Conservation (phyloP, 805 yeast genomes). For the Sugiyamaella valdiviana region DNA sequence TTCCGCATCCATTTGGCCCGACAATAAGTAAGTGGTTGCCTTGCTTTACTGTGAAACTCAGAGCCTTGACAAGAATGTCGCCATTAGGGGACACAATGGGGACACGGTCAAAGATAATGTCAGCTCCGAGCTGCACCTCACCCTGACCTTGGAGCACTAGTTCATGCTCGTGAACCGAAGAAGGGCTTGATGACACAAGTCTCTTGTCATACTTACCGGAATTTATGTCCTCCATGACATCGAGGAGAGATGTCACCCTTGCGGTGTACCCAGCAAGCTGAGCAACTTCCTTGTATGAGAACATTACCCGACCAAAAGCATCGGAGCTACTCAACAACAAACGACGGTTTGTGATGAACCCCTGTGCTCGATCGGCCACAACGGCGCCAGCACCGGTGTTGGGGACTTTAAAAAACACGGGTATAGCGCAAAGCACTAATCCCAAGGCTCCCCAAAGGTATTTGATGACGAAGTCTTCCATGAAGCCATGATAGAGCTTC, state of each 20-base stretch:
- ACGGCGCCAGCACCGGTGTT: slow-evolving; percentile 28
- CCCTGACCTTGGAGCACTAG: slow-evolving; percentile 18
- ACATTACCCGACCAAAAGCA: slow-evolving; percentile 80
- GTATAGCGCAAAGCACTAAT: slow-evolving; percentile 76
- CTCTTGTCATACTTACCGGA: slow-evolving; percentile 31
- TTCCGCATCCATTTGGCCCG: slow-evolving; percentile 96
- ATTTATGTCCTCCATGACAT: slow-evolving; percentile 49
- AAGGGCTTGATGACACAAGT: slow-evolving; percentile 20
- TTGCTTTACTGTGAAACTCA: slow-evolving; percentile 65
- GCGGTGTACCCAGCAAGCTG: slow-evolving; percentile 77
- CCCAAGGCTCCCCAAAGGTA: slow-evolving; percentile 97
- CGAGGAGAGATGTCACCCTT: slow-evolving; percentile 65
- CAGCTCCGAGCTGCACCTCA: slow-evolving; percentile 45
- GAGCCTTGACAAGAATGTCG: slow-evolving; percentile 57
- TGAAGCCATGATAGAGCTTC: slow-evolving; percentile 69
- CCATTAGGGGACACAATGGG: slow-evolving; percentile 85
- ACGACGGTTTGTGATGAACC: slow-evolving; percentile 82
- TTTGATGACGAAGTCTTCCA: slow-evolving; percentile 83
- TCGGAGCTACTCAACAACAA: slow-evolving; percentile 77
- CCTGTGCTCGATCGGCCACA: slow-evolving; percentile 49
- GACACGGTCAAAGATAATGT: slow-evolving; percentile 60
- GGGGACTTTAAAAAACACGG: slow-evolving; percentile 64
- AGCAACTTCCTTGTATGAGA: slow-evolving; percentile 75
- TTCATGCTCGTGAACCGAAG: slow-evolving; percentile 13
- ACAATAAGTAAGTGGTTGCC: slow-evolving; percentile 85